These are phyloP conservation scores for Botrytis tulipae DNA, from an alignment of 2,329 filamentous ascomycete species.

Conservation along the genomic window DNA sequence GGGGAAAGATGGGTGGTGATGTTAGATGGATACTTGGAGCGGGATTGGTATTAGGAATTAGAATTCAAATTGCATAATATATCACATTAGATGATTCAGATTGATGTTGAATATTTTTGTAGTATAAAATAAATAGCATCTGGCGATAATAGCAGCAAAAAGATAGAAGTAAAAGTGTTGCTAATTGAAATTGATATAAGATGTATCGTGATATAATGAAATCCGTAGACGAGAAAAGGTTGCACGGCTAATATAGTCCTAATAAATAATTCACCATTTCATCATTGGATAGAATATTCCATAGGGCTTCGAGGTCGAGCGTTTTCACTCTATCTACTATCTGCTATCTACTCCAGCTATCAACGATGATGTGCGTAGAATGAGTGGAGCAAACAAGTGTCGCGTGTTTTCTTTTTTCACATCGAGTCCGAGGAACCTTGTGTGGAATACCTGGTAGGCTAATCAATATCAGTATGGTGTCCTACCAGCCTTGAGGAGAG, in stretches of 20 bases:
- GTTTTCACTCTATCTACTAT: background rate
- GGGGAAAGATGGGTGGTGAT: background rate
- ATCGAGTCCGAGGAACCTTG: background rate
- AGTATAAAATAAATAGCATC: background rate
- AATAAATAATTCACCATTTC: background rate
- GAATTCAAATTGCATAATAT: background rate
- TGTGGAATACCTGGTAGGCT: background rate
- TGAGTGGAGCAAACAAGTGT: background rate
- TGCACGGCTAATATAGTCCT: background rate
- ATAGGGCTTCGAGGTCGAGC: background rate
- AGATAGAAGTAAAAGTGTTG: background rate
- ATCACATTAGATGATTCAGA: background rate
- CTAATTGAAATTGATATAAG: background rate
- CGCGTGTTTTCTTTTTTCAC: background rate
- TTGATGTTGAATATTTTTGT: background rate
- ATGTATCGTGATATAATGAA: background rate
- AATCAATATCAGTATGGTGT: background rate
- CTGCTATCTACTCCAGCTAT: background rate
- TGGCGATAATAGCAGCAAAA: background rate
- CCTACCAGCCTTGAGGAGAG: background rate
- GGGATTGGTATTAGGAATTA: background rate
- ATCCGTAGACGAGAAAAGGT: background rate
- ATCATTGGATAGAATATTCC: background rate
- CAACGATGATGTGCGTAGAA: conserved; percentile 2
- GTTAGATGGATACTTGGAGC: background rate